Evolutionary conservation across 2,329 filamentous ascomycete species (phyloP).

Genomic region (Sphaerulina musiva): DNA sequence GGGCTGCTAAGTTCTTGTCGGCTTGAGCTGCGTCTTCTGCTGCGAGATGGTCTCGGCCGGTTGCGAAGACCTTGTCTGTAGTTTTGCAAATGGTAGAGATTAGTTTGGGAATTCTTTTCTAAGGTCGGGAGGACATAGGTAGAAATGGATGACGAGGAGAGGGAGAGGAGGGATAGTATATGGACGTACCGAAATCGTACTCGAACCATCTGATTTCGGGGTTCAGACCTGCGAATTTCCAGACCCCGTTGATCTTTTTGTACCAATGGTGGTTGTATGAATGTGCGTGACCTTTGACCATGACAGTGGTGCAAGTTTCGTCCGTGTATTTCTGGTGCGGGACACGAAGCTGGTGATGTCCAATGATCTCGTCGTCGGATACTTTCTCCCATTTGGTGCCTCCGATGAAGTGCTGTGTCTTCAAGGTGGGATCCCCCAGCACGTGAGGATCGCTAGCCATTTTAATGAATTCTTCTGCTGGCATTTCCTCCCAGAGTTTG

Average conservation of each 20-base stretch:
- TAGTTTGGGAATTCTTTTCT: neutral
- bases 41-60: slow-evolving; percentile 42
- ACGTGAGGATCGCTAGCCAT: slow-evolving; percentile 49
- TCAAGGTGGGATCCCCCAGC: slow-evolving; percentile 49
- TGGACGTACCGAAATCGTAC: slow-evolving; percentile 44
- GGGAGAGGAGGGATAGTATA: neutral
- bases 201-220: slow-evolving; percentile 52
- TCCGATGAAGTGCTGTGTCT: slow-evolving; percentile 54
- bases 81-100: neutral
- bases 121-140: neutral
- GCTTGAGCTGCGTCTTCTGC: slow-evolving; percentile 23
- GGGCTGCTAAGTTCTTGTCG: slow-evolving; percentile 7
- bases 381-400: slow-evolving; percentile 48
- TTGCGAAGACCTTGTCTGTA: slow-evolving; percentile 45
- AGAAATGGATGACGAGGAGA: neutral
- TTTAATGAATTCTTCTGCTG: slow-evolving; percentile 47
- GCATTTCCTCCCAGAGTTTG: slow-evolving; percentile 53
- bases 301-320: slow-evolving; percentile 41
- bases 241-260: slow-evolving; percentile 51
- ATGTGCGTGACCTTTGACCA: slow-evolving; percentile 52
- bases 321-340: slow-evolving; percentile 53
- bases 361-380: slow-evolving; percentile 42
- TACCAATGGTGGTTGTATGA: slow-evolving; percentile 51
- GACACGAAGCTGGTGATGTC: slow-evolving; percentile 53
- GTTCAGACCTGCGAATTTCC: slow-evolving; percentile 52